Percentiles rank a stretch among this genome's conserved stretches.
These are phyloP conservation scores for Aspergillus fischeri DNA, from an alignment of 2,329 filamentous ascomycete species.

Conservation along the genomic window DNA sequence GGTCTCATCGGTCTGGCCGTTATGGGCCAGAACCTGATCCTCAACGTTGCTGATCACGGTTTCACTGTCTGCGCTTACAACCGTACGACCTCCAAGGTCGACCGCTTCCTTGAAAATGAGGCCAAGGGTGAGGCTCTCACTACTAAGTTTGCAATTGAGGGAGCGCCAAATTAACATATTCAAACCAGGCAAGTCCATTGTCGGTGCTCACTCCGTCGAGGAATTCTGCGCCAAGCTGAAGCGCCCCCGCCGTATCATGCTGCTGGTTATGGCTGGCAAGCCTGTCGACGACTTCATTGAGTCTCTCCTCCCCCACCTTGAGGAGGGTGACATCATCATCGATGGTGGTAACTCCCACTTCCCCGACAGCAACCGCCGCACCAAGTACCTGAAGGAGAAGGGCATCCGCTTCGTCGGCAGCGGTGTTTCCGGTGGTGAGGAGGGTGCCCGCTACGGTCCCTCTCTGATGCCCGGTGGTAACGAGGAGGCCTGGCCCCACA, in stretches of 20 bases:
- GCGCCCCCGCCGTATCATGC: constrained; percentile 94
- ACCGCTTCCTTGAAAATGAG: constrained; percentile 86
- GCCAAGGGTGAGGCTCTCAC: constrained; percentile 61
- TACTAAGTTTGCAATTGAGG: background rate
- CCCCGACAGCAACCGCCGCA: constrained; percentile 97
- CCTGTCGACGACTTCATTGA: constrained; percentile 99
- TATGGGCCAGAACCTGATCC: constrained; percentile 84
- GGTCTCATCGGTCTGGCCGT: constrained; percentile 90
- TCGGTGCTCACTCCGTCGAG: constrained; percentile 88
- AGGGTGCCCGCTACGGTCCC: constrained; percentile 95
- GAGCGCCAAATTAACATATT: constrained; percentile 28
- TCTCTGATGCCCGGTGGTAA: constrained; percentile 99
- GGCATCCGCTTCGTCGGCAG: constrained; percentile 92
- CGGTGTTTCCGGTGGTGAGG: constrained; percentile 98
- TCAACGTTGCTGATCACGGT: constrained; percentile 85
- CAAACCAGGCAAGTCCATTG: constrained; percentile 73
- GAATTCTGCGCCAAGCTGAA: constrained; percentile 97
- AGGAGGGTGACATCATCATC: constrained; percentile 94
- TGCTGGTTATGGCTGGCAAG: constrained; percentile 97
- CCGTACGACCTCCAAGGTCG: constrained; percentile 97
- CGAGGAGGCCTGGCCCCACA: constrained; percentile 94
- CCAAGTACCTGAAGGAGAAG: constrained; percentile 80
- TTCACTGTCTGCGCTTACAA: constrained; percentile 99
- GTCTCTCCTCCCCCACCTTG: constrained; percentile 77
- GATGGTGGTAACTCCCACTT: constrained; percentile 99